Base-by-base conservation (phyloP, 2,329 filamentous ascomycete species). In the Pestalotiopsis sp. region DNA sequence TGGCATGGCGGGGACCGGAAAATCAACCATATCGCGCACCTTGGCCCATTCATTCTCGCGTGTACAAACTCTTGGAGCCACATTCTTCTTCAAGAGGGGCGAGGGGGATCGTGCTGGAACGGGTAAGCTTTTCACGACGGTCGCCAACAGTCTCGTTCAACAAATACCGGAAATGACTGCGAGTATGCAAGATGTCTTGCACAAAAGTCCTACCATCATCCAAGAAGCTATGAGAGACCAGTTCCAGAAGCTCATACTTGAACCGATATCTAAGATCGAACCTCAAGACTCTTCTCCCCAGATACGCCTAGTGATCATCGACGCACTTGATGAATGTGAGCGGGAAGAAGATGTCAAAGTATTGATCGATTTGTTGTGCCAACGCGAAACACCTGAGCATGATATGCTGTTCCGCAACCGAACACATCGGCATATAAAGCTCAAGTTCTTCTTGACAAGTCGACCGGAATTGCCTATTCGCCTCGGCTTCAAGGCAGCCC, bases 51-150 rank as follows among this genome's bases (percentile, higher is more conserved):
- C n/a, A 1, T 68, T 70, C 3, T 52, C 17, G 22, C 24, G 68
- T 0, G 35, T 10, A 3, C 48, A 67, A 1, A 20, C 38, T 0
- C 71, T 76, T 9, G 73, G 70, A 0, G 75, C 71, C 0, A 75
- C 64, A 68, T 84, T 85, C 70, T 83, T 84, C 73, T 85, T 85
- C 72, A 82, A 81, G 64, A 78, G 75, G 68, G 80, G 78, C 2
- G 79, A 81, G 62, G 73, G 72, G 3, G 79, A 83, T 68, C 75
- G 78, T 39, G 76, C 77, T 1, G 76, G 76, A 64, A 74, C 77
- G 2, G 69, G 69, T 3, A 76, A 73, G 58, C 74, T 85, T 38
- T 76, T 84, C 14, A 73, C 80, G 0, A 84, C 81, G 0, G 71
- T 85, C 39, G 77, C 78, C 6, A 65, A 65, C 14, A 73, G 82